These are phyloP conservation scores for Colletotrichum sp. DNA, from an alignment of 2,329 filamentous ascomycete genomes.

Conservation along the genomic window DNA sequence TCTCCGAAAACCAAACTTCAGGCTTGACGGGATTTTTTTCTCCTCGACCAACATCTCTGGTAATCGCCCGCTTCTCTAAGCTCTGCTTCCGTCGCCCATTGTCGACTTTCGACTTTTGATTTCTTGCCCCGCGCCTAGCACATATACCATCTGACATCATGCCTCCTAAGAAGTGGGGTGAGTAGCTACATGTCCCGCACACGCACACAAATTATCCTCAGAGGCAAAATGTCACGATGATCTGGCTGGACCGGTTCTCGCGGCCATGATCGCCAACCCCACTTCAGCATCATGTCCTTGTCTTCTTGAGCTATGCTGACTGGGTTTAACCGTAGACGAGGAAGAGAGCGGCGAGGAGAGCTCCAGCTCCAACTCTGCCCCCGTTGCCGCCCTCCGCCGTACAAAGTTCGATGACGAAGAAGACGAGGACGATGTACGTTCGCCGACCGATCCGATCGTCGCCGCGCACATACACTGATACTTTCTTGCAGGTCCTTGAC, in stretches of 20 bases:
- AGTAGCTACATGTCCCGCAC: constrained; percentile 28
- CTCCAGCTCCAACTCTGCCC: constrained; percentile 41
- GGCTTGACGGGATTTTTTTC: background rate
- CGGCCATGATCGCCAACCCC: background rate
- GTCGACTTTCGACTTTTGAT: background rate
- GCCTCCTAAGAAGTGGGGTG: constrained; percentile 51
- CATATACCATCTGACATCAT: constrained; percentile 37
- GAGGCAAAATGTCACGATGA: constrained; percentile 18
- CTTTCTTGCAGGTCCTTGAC: constrained; percentile 74
- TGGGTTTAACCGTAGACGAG: constrained; percentile 35
- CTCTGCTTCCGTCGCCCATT: background rate
- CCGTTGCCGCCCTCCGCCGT: constrained; percentile 45
- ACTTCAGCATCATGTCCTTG: background rate
- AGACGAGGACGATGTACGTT: constrained; percentile 77
- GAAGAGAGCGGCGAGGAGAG: constrained; percentile 42
- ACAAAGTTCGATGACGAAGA: constrained; percentile 91
- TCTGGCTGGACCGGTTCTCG: background rate
- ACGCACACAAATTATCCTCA: constrained; percentile 14
- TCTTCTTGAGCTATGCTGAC: background rate
- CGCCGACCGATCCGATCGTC: background rate
- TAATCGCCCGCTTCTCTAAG: background rate
- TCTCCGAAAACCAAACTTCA: background rate
- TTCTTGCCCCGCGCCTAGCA: background rate
- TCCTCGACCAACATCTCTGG: background rate
- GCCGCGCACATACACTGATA: background rate